Percentiles rank a stretch among this genome's conserved stretches.
Conservation (phyloP, 495 filamentous ascomycete species). For the Sphaerosporella brunnea region DNA sequence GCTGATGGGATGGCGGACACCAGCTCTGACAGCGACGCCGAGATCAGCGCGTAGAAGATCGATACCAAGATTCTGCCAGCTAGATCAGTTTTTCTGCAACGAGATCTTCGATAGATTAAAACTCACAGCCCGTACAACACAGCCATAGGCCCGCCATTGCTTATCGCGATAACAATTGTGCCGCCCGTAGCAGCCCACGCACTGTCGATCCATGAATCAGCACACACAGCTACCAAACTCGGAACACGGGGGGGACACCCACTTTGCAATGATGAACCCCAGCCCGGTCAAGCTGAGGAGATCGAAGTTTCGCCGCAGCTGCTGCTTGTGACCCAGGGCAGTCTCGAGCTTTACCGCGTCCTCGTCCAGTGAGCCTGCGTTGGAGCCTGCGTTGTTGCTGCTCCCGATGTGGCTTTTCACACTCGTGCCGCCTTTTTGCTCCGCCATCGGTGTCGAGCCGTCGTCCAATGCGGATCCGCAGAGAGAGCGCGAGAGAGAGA, state of each 20-base stretch:
- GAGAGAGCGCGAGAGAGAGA: too few relatives aligned
- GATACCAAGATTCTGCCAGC: constrained; percentile 31
- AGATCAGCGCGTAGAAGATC: constrained; percentile 36
- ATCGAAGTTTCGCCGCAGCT: constrained; percentile 32
- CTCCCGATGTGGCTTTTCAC: too few relatives aligned
- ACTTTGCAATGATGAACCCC: constrained; percentile 35
- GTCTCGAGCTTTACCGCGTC: constrained; percentile 36
- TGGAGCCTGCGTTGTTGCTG: neutral
- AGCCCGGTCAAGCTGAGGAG: constrained; percentile 33
- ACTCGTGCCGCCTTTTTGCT: too few relatives aligned
- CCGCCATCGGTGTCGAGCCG: too few relatives aligned
- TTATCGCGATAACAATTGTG: constrained; percentile 30
- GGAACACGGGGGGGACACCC: too few relatives aligned
- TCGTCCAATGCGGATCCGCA: too few relatives aligned
- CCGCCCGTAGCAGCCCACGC: constrained; percentile 33
- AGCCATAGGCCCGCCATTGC: constrained; percentile 36
- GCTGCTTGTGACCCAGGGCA: constrained; percentile 35
- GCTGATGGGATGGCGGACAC: constrained; percentile 63
- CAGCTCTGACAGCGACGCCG: constrained; percentile 48
- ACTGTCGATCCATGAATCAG: constrained; percentile 13
- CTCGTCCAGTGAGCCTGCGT: constrained; percentile 20
- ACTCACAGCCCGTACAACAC: constrained; percentile 36
- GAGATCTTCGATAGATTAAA: too few relatives aligned
- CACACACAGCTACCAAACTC: neutral
- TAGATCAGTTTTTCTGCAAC: too few relatives aligned